Evolutionary conservation across 257 asterid species (phyloP), one percentile per base, ranked within the genome.

Genomic region (Coffea eugenioides): DNA sequence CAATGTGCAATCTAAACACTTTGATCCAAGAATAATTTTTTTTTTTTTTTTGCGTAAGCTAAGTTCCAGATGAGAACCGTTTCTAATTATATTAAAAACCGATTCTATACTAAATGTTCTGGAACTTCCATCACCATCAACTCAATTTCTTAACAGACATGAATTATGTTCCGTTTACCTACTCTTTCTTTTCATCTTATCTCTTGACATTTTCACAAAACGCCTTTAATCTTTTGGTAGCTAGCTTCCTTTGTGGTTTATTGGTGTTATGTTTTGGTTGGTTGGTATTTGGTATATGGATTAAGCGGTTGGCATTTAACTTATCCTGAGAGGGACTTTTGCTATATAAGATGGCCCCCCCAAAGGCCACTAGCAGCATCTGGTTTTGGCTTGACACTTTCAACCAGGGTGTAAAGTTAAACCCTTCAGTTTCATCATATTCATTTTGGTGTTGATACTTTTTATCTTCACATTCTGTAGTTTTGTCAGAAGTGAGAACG

Each of bases 351-450:
- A 52, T 69, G 75, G 14, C 76, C 80, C 75, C 75, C 75, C 39
- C 56, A 3, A 31, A 31, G 69, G 76, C 21, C 75, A 49, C 27
- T 67, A 51, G 41, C 8, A 36, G 73, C 25, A 45, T 65, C 34
- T 65, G 36, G 65, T 16, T 77, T 67, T 68, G 56, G 74, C 75
- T 68, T 68, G 56, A 77, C 80, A 67, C 68, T 77, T 67, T 68
- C 75, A 68, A 67, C 51, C 80, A 77, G 80, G 80, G 61, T 77
- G 41, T 76, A 76, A 64, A 65, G 51, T 25, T 65, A 66, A 31
- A 20, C 80, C 31, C 34, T 77, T 68, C 54, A 51, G 51, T 77
- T 77, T 77, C 68, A 67, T 39, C 68, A 67, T 41, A 23, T 69
- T 39, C 65, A 68, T 69, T 59, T 71, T 72, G 73, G 16, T 20